A percentile compares a stretch with the other conserved stretches of the same genome.
These are phyloP conservation scores for Suhomyces anneliseae DNA, from an alignment of 1,139 yeast genomes.

Conservation along the genomic window DNA sequence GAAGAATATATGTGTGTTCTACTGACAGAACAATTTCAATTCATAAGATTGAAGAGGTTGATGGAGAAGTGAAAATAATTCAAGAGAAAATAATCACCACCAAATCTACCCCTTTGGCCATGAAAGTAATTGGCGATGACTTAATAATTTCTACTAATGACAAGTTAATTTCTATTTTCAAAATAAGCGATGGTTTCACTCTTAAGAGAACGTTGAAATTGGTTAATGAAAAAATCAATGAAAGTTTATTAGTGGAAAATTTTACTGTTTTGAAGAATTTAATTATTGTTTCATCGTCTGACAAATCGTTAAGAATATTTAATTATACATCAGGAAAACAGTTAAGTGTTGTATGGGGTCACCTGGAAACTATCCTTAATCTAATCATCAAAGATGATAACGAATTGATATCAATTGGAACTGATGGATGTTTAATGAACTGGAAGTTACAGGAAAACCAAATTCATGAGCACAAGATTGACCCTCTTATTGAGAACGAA, in stretches of 20 bases:
- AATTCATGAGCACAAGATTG: slow-evolving; percentile 1
- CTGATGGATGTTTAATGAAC: slow-evolving; percentile 53
- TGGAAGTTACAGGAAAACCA: slow-evolving; percentile 33
- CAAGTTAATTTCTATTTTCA: slow-evolving; percentile 44
- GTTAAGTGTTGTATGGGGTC: slow-evolving; percentile 61
- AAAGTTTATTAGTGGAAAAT: slow-evolving; percentile 45
- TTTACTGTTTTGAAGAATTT: slow-evolving; percentile 27
- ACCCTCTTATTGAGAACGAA: not conserved
- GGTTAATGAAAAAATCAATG: slow-evolving; percentile 31
- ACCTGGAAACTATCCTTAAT: slow-evolving; percentile 55
- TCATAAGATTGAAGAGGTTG: slow-evolving; percentile 37
- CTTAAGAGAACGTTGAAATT: slow-evolving; percentile 42
- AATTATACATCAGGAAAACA: slow-evolving; percentile 46
- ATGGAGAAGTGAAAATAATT: slow-evolving; percentile 18
- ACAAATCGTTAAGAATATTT: slow-evolving; percentile 57
- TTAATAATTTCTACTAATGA: slow-evolving; percentile 56
- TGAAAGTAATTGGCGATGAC: slow-evolving; percentile 33
- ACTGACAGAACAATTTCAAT: slow-evolving; percentile 59
- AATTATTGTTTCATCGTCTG: slow-evolving; percentile 51
- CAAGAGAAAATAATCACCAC: slow-evolving; percentile 50
- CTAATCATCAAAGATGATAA: slow-evolving; percentile 25
- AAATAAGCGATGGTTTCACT: slow-evolving; percentile 34
- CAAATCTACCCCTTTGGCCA: slow-evolving; percentile 48
- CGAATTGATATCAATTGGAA: slow-evolving; percentile 43
- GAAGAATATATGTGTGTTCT: slow-evolving; percentile 51